Percentiles rank a stretch among this genome's conserved stretches.
phyloP scores from a whole-genome alignment of 2,329 filamentous ascomycete species.

The Fusarium concolor region DNA sequence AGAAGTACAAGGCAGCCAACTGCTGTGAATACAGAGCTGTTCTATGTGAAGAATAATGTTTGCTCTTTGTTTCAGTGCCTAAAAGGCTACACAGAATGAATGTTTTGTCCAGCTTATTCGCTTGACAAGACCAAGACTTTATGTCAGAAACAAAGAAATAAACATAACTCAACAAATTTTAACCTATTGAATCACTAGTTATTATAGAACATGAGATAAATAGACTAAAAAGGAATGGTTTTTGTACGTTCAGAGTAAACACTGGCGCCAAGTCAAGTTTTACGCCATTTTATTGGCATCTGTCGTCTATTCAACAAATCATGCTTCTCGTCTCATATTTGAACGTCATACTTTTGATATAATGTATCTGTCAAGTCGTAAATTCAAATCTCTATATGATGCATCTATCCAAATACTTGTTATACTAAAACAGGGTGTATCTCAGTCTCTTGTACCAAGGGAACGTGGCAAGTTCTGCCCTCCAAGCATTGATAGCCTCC shows the following conservation, averaged over 20 bases:
- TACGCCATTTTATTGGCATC: fast-evolving
- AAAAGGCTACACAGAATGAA: too few relatives aligned
- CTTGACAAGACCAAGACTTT: background rate
- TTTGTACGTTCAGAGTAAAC: background rate
- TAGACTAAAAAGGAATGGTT: fast-evolving
- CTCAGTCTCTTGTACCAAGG: slow-evolving; percentile 59
- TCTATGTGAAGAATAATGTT: background rate
- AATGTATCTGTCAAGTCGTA: background rate
- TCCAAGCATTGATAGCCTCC: slow-evolving; percentile 67
- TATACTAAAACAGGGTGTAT: slow-evolving; percentile 22
- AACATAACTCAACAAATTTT: background rate
- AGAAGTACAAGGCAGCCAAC: background rate
- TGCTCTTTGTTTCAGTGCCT: background rate
- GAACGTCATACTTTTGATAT: background rate
- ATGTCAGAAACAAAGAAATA: background rate
- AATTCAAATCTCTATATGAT: background rate
- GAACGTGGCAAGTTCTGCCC: slow-evolving; percentile 60
- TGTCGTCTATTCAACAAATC: too few relatives aligned
- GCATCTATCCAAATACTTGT: background rate
- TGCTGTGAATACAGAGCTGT: background rate
- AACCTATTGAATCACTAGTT: background rate
- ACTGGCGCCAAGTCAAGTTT: too few relatives aligned
- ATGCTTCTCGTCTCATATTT: too few relatives aligned
- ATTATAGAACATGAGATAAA: background rate
- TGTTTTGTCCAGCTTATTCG: too few relatives aligned